phyloP scores from a whole-genome alignment of 169 alveolate species.

The Plasmodium gonderi region DNA sequence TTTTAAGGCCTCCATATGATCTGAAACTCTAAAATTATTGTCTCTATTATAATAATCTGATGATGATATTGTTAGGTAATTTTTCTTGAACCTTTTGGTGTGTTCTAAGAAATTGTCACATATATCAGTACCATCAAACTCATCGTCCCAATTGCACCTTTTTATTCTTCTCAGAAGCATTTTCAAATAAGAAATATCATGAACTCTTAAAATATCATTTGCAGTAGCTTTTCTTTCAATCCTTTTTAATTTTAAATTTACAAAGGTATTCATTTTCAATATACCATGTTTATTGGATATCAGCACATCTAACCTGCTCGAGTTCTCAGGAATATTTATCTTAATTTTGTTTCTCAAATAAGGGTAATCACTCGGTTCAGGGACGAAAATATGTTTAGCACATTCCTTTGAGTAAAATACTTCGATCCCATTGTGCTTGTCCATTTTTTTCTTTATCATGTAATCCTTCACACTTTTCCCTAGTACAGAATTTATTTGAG shows the following conservation, averaged over 20 bases:
- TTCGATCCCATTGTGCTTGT: constrained; percentile 15
- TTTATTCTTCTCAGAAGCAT: constrained; percentile 79
- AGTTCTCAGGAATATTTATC: constrained; percentile 90
- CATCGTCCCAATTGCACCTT: constrained; percentile 66
- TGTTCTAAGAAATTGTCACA: constrained; percentile 80
- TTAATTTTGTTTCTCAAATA: constrained; percentile 85
- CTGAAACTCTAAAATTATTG: constrained; percentile 2
- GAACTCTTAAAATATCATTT: constrained; percentile 96
- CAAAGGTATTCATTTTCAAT: constrained; percentile 85
- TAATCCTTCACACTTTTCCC: background rate
- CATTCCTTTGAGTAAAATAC: constrained; percentile 78
- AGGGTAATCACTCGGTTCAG: constrained; percentile 93
- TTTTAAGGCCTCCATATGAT: background rate
- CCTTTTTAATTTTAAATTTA: constrained; percentile 83
- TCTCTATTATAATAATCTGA: constrained; percentile 93
- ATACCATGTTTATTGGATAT: constrained; percentile 89
- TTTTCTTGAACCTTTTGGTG: constrained; percentile 92
- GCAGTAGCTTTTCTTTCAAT: constrained; percentile 88
- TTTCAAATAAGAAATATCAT: constrained; percentile 93
- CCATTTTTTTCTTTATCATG: constrained; percentile 14
- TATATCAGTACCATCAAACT: constrained; percentile 76
- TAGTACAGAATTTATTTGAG: background rate
- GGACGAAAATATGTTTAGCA: constrained; percentile 89
- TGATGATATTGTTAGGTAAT: constrained; percentile 91
- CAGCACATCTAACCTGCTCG: constrained; percentile 91